Evolutionary conservation across 2,329 filamentous ascomycete species (phyloP).

Genomic region (Thermoascus crustaceus): DNA sequence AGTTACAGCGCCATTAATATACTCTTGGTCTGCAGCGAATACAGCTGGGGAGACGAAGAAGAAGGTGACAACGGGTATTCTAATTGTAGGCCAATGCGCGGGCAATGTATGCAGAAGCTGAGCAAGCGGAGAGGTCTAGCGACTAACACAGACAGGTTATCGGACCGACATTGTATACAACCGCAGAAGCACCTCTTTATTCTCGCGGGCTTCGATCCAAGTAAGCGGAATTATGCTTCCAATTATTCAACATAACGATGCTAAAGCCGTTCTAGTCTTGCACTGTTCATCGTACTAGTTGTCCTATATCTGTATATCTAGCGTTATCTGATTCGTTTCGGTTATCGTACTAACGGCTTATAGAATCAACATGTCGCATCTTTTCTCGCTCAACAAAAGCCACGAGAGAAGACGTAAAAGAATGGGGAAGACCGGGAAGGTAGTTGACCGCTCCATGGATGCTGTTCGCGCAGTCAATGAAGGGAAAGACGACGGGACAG

Average conservation of each 20-base stretch:
- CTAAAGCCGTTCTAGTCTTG: slow-evolving; percentile 31
- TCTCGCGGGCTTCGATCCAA: background rate
- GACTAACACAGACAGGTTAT: background rate
- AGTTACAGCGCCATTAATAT: slow-evolving; percentile 54
- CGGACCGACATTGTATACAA: background rate
- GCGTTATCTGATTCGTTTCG: too few species aligned
- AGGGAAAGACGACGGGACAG: slow-evolving; percentile 22
- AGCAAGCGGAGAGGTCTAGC: background rate
- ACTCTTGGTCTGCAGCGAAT: slow-evolving; percentile 59
- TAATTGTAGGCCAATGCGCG: slow-evolving; percentile 45
- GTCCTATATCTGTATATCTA: slow-evolving; percentile 37
- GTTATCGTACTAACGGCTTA: slow-evolving; percentile 1
- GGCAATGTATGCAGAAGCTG: background rate
- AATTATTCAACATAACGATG: too few species aligned
- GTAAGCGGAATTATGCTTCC: slow-evolving; percentile 12
- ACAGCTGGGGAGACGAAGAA: slow-evolving; percentile 62
- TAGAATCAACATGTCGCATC: slow-evolving; percentile 38
- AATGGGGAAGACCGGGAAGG: slow-evolving; percentile 51
- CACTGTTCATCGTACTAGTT: slow-evolving; percentile 52
- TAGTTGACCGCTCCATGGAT: slow-evolving; percentile 54
- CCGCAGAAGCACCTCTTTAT: background rate
- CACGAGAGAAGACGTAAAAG: slow-evolving; percentile 48
- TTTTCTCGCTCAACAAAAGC: slow-evolving; percentile 46
- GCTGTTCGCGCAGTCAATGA: slow-evolving; percentile 22
- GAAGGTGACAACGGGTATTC: slow-evolving; percentile 55